A percentile compares a stretch with the other conserved stretches of the same genome.
phyloP scores from a whole-genome alignment of 768 basidiomycete species.

The Xerocomellus amylosporus region DNA sequence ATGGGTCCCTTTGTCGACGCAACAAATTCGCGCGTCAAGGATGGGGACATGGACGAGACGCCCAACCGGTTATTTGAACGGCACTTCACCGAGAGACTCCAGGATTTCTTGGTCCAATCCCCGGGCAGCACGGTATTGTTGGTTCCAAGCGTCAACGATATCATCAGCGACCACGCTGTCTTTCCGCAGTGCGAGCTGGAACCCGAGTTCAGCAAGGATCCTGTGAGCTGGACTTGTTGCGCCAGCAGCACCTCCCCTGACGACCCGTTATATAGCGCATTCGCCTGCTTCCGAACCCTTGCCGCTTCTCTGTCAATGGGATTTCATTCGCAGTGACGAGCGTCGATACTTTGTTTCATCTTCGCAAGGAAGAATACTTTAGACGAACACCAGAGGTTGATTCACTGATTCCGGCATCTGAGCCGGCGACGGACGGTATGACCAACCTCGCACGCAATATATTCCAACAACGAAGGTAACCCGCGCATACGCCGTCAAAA shows the following conservation, averaged over 20 bases:
- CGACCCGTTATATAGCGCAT: constrained; percentile 54
- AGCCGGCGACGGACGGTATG: constrained; percentile 68
- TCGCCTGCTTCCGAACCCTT: constrained; percentile 81
- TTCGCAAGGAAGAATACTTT: constrained; percentile 79
- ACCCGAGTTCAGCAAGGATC: constrained; percentile 43
- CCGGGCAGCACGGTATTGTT: constrained; percentile 74
- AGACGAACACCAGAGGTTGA: constrained; percentile 64
- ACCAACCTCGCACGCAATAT: constrained; percentile 74
- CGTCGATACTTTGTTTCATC: constrained; percentile 85
- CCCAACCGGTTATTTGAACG: constrained; percentile 67
- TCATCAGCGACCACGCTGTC: constrained; percentile 74
- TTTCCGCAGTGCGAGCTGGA: constrained; percentile 77
- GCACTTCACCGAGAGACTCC: constrained; percentile 58
- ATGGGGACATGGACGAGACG: constrained; percentile 66
- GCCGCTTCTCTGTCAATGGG: constrained; percentile 80
- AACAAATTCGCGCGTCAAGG: constrained; percentile 67
- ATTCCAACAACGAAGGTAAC: constrained; percentile 82
- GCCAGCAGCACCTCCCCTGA: not conserved
- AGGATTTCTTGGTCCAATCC: constrained; percentile 52
- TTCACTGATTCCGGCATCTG: constrained; percentile 41
- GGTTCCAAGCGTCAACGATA: constrained; percentile 79
- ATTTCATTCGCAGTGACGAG: constrained; percentile 77
- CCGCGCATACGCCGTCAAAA: not conserved
- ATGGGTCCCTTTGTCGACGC: constrained; percentile 90
- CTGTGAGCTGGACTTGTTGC: constrained; percentile 40